Base-by-base conservation (phyloP, 1,284 basidiomycete species). In the Singerocomus inundabilis region DNA sequence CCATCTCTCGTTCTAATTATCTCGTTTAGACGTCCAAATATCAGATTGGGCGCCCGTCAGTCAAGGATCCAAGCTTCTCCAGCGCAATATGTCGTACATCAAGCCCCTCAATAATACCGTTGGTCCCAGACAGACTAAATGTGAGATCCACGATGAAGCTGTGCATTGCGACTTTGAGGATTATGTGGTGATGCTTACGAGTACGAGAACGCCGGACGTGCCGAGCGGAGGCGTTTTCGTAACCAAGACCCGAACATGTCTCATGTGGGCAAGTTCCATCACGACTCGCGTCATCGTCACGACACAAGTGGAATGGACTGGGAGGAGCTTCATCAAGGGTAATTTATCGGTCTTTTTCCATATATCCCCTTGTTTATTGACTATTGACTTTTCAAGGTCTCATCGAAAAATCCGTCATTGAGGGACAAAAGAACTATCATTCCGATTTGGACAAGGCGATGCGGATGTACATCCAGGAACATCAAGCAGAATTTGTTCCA, bases 271-370 rank as follows among this genome's bases (percentile, higher is more conserved):
- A 5, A 87, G 87, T 44, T 74, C 80, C 5, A 81, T 89, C 46
- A 81, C 85, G 5, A 88, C 90, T 2, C 82, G 80, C 46, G 82
- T 99, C 12, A 61, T 92, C 8, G 92, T 99, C 5, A 95, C 93
- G 32, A 94, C 91, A 7, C 82, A 89, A 57, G 93, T 98, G 3
- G 95, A 98, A 55, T 99, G 96, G 95, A 92, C 88, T 0, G 95
- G 95, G 21, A 80, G 94, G 59, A 96, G 92, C 69, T 98, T 98
- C 74, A 91, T 99, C 69, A 96, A 92, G 71, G 88, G 93, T 92
- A 55, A 59, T 81, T 32, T 21, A 18, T 28, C 38, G 5, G 1
- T 12, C 11, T 25, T 29, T 35, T 12, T 41, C 46, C 32, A 44
- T 44, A 13, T 15, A 46, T 10, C 24, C 26, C 44, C 7, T 44